Percentiles rank a stretch among this genome's conserved stretches.
phyloP scores from a whole-genome alignment of 2,329 filamentous ascomycete species.

The Sporothrix humicola region DNA sequence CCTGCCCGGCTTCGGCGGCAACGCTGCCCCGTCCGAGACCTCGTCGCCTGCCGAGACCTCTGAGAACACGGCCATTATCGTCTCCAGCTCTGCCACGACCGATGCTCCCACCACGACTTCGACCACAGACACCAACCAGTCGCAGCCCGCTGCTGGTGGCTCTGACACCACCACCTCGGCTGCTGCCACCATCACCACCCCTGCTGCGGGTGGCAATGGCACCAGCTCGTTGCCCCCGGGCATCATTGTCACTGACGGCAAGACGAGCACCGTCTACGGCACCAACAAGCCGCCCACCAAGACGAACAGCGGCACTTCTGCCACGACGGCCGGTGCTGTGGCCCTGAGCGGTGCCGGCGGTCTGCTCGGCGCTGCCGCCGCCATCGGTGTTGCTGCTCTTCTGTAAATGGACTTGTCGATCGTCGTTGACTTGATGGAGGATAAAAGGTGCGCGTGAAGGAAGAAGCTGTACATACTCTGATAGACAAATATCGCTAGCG shows the following conservation, averaged over 20 bases:
- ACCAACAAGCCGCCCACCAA: slow-evolving; percentile 31
- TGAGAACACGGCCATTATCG: too few relatives aligned
- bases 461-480: neutral
- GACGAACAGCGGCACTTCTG: neutral
- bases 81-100: neutral
- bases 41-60: neutral
- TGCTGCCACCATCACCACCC: neutral
- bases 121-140: neutral
- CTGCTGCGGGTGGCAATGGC: neutral
- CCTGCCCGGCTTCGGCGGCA: slow-evolving; percentile 47
- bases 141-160: slow-evolving; percentile 4
- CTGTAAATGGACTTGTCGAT: slow-evolving; percentile 15
- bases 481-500: neutral
- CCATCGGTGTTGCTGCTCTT: slow-evolving; percentile 27
- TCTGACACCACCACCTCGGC: slow-evolving; percentile 7
- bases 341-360: neutral
- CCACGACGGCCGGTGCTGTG: slow-evolving; percentile 13
- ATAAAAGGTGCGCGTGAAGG: neutral
- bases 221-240: slow-evolving; percentile 20
- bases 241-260: slow-evolving; percentile 30
- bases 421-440: neutral
- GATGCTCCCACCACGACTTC: neutral
- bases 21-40: slow-evolving; percentile 29
- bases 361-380: slow-evolving; percentile 24
- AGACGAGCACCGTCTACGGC: slow-evolving; percentile 33